Percentiles rank a stretch among this genome's conserved stretches.
Evolutionary conservation across 257 asterid genomes (phyloP).

Genomic region (Solanum medicagineum): DNA sequence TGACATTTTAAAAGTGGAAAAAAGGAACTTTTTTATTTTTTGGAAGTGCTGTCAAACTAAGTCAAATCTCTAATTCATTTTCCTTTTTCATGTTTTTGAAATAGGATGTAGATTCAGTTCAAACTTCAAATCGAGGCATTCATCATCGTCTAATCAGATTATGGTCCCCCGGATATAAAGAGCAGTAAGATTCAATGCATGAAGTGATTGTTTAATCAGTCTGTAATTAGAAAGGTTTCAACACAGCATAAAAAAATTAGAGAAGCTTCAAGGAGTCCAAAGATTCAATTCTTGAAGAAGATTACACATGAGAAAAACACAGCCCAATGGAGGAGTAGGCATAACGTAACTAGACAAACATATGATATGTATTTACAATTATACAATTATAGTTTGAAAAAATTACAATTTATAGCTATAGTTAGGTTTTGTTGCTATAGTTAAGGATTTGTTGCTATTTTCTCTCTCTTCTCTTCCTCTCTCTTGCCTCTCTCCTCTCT

Average conservation of each 20-base stretch:
- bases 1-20: background rate
- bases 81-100: background rate
- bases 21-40: background rate
- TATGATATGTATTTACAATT: too few species aligned
- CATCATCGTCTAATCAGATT: background rate
- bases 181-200: background rate
- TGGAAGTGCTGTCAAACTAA: background rate
- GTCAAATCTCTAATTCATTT: background rate
- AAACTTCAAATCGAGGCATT: background rate
- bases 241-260: background rate
- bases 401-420: too few species aligned
- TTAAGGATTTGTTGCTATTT: too few species aligned
- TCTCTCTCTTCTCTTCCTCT: too few species aligned
- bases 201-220: background rate
- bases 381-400: too few species aligned
- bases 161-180: background rate
- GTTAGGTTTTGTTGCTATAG: too few species aligned
- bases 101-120: background rate
- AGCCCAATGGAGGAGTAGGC: background rate
- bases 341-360: background rate
- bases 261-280: background rate
- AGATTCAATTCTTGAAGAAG: background rate
- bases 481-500: too few species aligned
- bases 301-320: background rate
- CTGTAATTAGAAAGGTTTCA: background rate